Evolutionary conservation across 495 filamentous ascomycete genomes (phyloP).

Genomic region (Penicillium lagena): DNA sequence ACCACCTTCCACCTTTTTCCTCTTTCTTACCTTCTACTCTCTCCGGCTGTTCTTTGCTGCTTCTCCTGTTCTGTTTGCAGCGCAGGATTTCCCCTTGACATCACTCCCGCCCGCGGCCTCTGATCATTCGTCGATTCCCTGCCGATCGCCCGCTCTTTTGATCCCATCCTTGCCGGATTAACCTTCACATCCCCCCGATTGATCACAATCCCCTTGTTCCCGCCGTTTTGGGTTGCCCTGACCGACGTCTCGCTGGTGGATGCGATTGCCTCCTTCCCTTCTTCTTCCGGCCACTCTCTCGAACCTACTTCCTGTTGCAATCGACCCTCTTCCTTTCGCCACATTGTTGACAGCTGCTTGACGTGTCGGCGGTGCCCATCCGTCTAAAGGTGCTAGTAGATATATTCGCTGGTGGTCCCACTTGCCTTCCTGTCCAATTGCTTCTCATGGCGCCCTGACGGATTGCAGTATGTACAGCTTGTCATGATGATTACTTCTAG

Average conservation of each 20-base stretch:
- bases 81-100: background rate
- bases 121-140: background rate
- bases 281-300: no score
- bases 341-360: constrained; percentile 20
- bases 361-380: background rate
- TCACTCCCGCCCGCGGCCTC: background rate
- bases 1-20: constrained; percentile 10
- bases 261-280: background rate
- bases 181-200: constrained; percentile 2
- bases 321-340: constrained; percentile 7
- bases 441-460: constrained; percentile 32
- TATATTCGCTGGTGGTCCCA: constrained; percentile 4
- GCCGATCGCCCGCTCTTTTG: constrained; percentile 10
- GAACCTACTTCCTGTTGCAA: constrained; percentile 6
- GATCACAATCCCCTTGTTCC: constrained; percentile 9
- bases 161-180: constrained; percentile 8
- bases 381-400: background rate
- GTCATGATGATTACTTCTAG: constrained; percentile 2
- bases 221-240: constrained; percentile 1
- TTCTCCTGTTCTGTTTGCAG: background rate
- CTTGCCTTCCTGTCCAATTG: constrained; percentile 9
- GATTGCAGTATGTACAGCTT: constrained; percentile 25
- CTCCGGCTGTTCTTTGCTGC: constrained; percentile 3
- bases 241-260: background rate
- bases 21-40: constrained; percentile 1